phyloP scores from a whole-genome alignment of 2,329 filamentous ascomycete genomes.

The Fusarium nodosum region DNA sequence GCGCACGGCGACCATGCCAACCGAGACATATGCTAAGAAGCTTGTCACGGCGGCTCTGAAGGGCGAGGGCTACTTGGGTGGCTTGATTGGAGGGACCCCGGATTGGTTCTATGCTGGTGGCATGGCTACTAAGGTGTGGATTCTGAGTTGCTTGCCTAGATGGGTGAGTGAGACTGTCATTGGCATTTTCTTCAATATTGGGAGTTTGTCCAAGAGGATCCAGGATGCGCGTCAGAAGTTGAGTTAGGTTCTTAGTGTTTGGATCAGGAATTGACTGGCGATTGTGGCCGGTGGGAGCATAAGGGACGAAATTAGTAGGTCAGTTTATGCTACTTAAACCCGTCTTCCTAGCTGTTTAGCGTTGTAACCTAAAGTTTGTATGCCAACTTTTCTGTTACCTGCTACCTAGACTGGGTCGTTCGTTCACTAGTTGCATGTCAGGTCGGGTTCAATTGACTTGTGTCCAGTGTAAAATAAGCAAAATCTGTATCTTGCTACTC shows the following conservation, averaged over 20 bases:
- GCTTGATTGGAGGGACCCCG: slow-evolving; percentile 52
- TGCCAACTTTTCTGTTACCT: no score
- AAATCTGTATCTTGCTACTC: not conserved
- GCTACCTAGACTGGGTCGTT: no score
- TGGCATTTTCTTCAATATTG: slow-evolving; percentile 51
- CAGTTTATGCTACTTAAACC: no score
- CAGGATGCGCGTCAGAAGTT: slow-evolving; percentile 46
- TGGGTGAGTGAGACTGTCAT: slow-evolving; percentile 51
- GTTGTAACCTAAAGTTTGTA: no score
- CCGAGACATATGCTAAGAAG: slow-evolving; percentile 59
- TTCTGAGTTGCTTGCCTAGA: slow-evolving; percentile 43
- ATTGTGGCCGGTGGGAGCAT: no score
- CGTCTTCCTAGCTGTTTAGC: no score
- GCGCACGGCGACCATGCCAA: slow-evolving; percentile 60
- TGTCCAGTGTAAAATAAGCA: not conserved
- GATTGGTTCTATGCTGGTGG: slow-evolving; percentile 56
- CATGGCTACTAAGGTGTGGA: slow-evolving; percentile 51
- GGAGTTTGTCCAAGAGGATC: slow-evolving; percentile 45
- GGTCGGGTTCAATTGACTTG: not conserved
- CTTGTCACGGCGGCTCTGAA: slow-evolving; percentile 60
- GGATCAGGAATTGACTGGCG: not conserved
- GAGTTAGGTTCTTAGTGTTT: slow-evolving; percentile 14
- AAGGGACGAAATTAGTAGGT: no score
- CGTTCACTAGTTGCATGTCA: not conserved
- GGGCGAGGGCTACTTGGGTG: slow-evolving; percentile 55